phyloP scores from a whole-genome alignment of 225 moss, liverwort and hornwort genomes.

The Marchantia paleacea region DNA sequence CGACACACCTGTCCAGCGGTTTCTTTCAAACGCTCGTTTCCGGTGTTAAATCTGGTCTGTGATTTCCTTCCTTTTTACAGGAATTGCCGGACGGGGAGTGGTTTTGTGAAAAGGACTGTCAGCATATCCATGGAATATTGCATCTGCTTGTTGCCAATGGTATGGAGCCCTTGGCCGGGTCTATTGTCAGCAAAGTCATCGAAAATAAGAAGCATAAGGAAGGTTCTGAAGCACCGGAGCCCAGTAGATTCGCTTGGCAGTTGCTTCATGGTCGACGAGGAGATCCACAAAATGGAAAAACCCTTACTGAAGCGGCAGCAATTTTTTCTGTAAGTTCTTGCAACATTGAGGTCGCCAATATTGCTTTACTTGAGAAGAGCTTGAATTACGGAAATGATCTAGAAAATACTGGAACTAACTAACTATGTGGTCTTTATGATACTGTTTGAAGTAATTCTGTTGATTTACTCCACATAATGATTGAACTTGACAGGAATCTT shows the following conservation, averaged over 20 bases:
- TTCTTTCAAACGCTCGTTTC: no score
- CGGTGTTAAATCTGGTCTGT: background rate
- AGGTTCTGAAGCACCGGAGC: conserved; percentile 42
- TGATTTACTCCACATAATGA: no score
- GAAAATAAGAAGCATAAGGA: conserved; percentile 51
- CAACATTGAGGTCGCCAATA: background rate
- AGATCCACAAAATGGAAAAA: conserved; percentile 56
- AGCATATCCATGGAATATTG: conserved; percentile 58
- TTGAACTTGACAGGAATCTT: conserved; percentile 55
- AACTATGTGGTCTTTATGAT: no score
- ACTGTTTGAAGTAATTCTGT: no score
- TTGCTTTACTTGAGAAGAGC: no score
- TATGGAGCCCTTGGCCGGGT: conserved; percentile 64
- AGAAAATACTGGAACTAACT: no score
- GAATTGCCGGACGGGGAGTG: conserved; percentile 80
- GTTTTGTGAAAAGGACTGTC: conserved; percentile 76
- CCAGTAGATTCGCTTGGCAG: conserved; percentile 69
- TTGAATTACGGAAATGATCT: no score
- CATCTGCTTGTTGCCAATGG: conserved; percentile 71
- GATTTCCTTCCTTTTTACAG: conserved; percentile 37
- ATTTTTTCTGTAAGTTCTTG: conserved; percentile 61
- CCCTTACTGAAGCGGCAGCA: conserved; percentile 68
- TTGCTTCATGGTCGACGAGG: conserved; percentile 64
- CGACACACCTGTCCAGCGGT: no score
- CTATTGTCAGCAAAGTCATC: conserved; percentile 65